Percentiles rank a stretch among this genome's conserved stretches.
These are phyloP conservation scores for Tuber borchii DNA, from an alignment of 495 filamentous ascomycete genomes.

Conservation along the genomic window DNA sequence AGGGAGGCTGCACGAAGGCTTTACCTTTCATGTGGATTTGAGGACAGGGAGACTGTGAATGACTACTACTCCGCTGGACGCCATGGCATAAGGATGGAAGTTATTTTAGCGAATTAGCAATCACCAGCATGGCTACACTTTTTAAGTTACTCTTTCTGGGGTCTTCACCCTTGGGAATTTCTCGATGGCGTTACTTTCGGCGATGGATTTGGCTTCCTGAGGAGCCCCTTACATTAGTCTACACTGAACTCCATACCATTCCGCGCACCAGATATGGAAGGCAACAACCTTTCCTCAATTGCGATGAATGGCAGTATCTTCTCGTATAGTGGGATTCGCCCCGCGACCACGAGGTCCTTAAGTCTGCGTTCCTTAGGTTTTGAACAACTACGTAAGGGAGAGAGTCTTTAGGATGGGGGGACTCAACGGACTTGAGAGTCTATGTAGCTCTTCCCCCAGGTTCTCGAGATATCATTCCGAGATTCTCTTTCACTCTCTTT, in stretches of 20 bases:
- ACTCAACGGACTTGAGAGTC: not conserved
- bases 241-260: not conserved
- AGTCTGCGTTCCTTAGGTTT: not conserved
- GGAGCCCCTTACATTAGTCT: not conserved
- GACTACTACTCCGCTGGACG: slow-evolving; percentile 57
- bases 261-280: not conserved
- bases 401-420: not conserved
- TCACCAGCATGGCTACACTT: not conserved
- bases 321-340: not conserved
- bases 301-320: not conserved
- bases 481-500: slow-evolving; percentile 24
- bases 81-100: slow-evolving; percentile 53
- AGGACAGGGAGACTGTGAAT: slow-evolving; percentile 49
- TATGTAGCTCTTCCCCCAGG: not conserved
- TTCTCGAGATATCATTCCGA: slow-evolving; percentile 2
- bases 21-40: slow-evolving; percentile 51
- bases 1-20: slow-evolving; percentile 49
- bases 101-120: slow-evolving; percentile 29
- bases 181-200: not conserved
- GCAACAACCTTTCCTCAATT: not conserved
- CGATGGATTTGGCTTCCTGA: not conserved
- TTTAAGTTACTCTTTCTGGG: not conserved
- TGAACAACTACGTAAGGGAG: not conserved
- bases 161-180: not conserved
- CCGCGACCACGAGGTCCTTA: not conserved